Base-by-base conservation (phyloP, 805 yeast genomes). In the Saccharomycopsis sp. region DNA sequence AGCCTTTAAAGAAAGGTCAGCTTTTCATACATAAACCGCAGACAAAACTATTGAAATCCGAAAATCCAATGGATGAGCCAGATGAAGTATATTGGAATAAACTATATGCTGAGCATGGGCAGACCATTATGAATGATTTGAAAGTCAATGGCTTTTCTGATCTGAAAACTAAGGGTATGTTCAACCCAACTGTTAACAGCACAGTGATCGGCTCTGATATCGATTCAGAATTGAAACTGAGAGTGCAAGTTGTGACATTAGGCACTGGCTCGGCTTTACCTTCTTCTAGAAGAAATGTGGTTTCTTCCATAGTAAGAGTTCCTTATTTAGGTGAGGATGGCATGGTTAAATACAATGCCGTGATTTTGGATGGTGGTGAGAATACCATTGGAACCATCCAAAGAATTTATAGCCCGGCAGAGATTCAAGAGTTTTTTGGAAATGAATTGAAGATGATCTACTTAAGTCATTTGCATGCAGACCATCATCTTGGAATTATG, bases 181-280 rank as follows among this genome's bases (percentile, higher is more conserved):
- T 47, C 22, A 44, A 47, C 2, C 19, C 47, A 44, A 20, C 24
- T 20, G 42, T 7, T n/a, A n/a, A n/a, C 2, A 20, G 20, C 1
- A 3, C 22, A 17, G n/a, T 55, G 3, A 35, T 14, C 19, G 29
- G 17, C 19, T 15, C 14, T 19, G 47, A 22, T 3, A 9, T 2
- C 14, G 22, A 53, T 34, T 52, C n/a, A 1, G 17, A 68, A 0
- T 72, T 80, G 58, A 74, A 72, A 58, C 82, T 78, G 44, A 80
- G 82, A 62, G 85, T 86, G 0, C 90, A 89, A 66, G 72, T 86
- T 0, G 74, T 88, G 8, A 86, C 96, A 0, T 70, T 93, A 5
- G 99, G 99, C 2, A 94, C 99, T 0, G 98, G 98, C 0, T 86
- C 96, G 38, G 94, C 98, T 0, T 70, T 89, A 35, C 99, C 99